Evolutionary conservation across 2,329 filamentous ascomycete species (phyloP), one percentile per base, ranked within the genome.

Genomic region (Thielaviopsis punctulata): DNA sequence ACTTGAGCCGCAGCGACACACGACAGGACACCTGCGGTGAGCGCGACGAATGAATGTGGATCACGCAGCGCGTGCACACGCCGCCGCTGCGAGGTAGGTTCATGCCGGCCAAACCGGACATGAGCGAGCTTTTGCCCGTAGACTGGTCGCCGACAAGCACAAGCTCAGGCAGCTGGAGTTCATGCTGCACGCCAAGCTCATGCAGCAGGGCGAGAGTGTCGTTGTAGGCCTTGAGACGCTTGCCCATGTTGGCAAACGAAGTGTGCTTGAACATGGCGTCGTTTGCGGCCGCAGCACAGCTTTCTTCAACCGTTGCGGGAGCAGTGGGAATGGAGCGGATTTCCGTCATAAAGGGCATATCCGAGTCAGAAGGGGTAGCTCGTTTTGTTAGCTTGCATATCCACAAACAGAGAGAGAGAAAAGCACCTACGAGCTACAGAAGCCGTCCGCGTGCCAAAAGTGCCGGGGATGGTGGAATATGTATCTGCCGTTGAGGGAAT

Each of bases 71-170:
- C 0, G 88, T 95, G 60, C 88, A 94, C 0, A 82, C 84, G 0
- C 82, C 83, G 3, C 76, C 75, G 41, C 75, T 77, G 1, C 82
- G 73, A 0, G 86, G 86, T 0, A 90, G 76, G 19, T 80, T 79
- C 22, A 92, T 80, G 3, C 81, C 83, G 0, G 75, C 71, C 46
- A 84, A 75, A 0, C 76, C 80, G 12, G 80, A 80, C 73, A 76
- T 76, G 4, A 76, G 61, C 24, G 69, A 87, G 0, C 81, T 87
- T 62, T 95, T 95, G 0, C 88, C 89, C 0, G 86, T 83, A 0
- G 79, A 85, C 60, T 95, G 88, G 48, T 94, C 87, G 0, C 88
- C 88, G 0, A 94, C 79, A 0, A 94, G 76, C 5, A 90, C 84
- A 9, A 93, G 79, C 58, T 87, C 86, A 0, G 88, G 86, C 0